These are phyloP conservation scores for Suillus bovinus DNA, from an alignment of 768 basidiomycete genomes.

Conservation along the genomic window DNA sequence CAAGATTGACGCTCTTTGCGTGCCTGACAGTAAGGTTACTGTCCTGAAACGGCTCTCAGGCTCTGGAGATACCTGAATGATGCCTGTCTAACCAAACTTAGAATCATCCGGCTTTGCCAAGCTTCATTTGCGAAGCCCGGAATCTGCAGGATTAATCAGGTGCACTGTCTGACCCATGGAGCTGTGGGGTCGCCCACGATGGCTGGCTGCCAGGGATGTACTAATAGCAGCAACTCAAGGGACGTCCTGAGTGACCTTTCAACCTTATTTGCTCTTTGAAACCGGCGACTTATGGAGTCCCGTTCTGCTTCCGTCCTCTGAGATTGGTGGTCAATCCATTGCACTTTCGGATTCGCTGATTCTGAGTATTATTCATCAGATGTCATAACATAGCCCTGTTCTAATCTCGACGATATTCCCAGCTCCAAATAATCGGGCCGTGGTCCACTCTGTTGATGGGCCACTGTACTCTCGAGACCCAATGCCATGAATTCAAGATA, in stretches of 20 bases:
- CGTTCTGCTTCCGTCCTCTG: conserved; percentile 8
- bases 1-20: conserved; percentile 22
- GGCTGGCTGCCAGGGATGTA: neutral
- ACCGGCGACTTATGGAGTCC: conserved; percentile 18
- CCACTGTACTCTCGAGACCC: neutral
- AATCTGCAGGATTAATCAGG: conserved; percentile 22
- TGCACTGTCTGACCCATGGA: conserved; percentile 11
- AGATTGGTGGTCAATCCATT: conserved; percentile 4
- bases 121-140: conserved; percentile 4
- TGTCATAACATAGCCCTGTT: conserved; percentile 28
- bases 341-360: conserved; percentile 10
- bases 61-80: conserved; percentile 22
- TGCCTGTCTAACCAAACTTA: conserved; percentile 33
- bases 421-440: conserved; percentile 16
- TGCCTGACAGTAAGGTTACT: conserved; percentile 28
- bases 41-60: conserved; percentile 27
- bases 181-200: conserved; percentile 19
- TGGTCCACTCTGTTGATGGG: neutral
- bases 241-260: conserved; percentile 17
- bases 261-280: conserved; percentile 17
- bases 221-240: conserved; percentile 23
- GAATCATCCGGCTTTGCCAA: conserved; percentile 12
- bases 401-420: conserved; percentile 27
- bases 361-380: conserved; percentile 16
- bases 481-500: neutral